These are phyloP conservation scores for Canavalia gladiata DNA, from an alignment of 306 rosid species.

Conservation along the genomic window DNA sequence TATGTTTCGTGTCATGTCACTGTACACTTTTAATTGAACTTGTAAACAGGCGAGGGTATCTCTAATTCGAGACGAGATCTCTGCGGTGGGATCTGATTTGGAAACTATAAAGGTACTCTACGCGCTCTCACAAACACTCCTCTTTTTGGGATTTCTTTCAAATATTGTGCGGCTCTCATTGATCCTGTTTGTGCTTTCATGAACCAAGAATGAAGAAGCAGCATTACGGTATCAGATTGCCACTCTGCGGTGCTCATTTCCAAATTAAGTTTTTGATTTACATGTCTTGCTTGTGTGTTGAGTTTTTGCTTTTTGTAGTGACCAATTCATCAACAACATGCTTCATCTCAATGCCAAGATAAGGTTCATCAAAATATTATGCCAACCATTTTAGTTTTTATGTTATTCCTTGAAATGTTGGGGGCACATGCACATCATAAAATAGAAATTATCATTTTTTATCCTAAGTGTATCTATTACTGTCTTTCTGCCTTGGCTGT, in stretches of 20 bases:
- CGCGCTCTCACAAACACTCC: not conserved
- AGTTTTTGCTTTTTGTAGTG: slow-evolving; percentile 57
- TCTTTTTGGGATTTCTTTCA: slow-evolving; percentile 6
- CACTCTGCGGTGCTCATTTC: slow-evolving; percentile 21
- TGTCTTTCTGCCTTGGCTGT: not conserved
- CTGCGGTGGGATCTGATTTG: slow-evolving; percentile 65
- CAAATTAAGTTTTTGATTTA: not conserved
- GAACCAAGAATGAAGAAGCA: slow-evolving; percentile 61
- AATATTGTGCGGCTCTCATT: slow-evolving; percentile 27
- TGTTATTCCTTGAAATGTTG: too few relatives aligned
- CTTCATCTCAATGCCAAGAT: slow-evolving; percentile 66
- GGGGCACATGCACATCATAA: too few relatives aligned
- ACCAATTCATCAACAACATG: slow-evolving; percentile 64
- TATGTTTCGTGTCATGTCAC: not conserved
- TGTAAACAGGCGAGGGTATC: slow-evolving; percentile 73
- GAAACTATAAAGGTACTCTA: slow-evolving; percentile 73
- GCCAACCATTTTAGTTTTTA: not conserved
- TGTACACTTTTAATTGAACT: not conserved
- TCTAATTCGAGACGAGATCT: slow-evolving; percentile 62
- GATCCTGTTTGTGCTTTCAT: slow-evolving; percentile 43
- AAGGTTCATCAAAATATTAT: slow-evolving; percentile 58
- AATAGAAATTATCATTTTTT: not conserved
- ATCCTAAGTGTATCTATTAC: not conserved
- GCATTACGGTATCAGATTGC: slow-evolving; percentile 57
- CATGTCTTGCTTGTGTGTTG: not conserved